Evolutionary conservation across 2,329 filamentous ascomycete species (phyloP).

Genomic region (Metarhizium rileyi): DNA sequence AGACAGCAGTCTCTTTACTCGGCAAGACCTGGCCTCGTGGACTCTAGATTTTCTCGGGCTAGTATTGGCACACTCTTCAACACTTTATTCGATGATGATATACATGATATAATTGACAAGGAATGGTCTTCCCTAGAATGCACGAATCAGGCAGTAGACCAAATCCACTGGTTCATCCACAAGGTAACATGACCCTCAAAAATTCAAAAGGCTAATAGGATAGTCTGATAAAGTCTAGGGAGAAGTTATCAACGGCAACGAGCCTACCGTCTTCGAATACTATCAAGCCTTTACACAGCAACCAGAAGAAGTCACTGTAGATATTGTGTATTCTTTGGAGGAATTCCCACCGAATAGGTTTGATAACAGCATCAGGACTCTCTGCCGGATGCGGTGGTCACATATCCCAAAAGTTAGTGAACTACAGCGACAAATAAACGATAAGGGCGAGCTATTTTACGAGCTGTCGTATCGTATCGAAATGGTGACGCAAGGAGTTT

Average conservation of each 20-base stretch:
- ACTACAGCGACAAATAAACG: background rate
- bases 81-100: background rate
- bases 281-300: background rate
- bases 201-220: background rate
- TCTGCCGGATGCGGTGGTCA: background rate
- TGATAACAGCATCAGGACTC: background rate
- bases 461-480: background rate
- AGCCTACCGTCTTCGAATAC: background rate
- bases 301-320: background rate
- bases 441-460: background rate
- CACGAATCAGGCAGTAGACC: slow-evolving; percentile 6
- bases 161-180: slow-evolving; percentile 20
- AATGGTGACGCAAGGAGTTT: background rate
- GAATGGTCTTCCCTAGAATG: slow-evolving; percentile 2
- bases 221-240: background rate
- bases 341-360: background rate
- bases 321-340: background rate
- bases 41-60: slow-evolving; percentile 14
- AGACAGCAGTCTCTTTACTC: background rate
- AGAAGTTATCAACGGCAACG: background rate
- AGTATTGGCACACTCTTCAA: slow-evolving; percentile 14
- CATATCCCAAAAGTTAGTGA: background rate
- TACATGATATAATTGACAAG: slow-evolving; percentile 8
- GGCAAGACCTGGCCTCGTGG: slow-evolving; percentile 1
- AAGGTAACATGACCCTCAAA: background rate